Conservation (phyloP, 805 yeast genomes). For the Barnettozyma pratensis region DNA sequence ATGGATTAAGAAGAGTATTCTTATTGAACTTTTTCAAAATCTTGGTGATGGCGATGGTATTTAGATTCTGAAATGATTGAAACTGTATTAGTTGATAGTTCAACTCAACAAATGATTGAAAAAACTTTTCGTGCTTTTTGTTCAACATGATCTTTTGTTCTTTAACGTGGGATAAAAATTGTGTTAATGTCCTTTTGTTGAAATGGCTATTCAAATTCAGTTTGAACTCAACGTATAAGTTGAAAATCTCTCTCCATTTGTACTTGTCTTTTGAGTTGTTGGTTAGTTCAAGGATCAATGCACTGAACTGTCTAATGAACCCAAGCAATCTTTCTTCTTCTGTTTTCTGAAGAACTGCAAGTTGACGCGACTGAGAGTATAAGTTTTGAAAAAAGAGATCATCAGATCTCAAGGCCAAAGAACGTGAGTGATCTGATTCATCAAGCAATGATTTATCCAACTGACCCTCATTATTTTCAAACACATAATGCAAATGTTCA, state of each 20-base stretch:
- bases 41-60: conserved; percentile 58
- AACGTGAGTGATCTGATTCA: neutral
- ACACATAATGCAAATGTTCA: conserved; percentile 16
- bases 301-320: neutral
- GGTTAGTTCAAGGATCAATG: conserved; percentile 3
- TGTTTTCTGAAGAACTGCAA: neutral
- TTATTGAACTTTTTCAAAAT: conserved; percentile 75
- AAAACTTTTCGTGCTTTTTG: conserved; percentile 39
- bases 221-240: conserved; percentile 58
- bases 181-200: conserved; percentile 40
- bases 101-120: conserved; percentile 44
- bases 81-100: conserved; percentile 53
- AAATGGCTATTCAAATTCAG: conserved; percentile 51
- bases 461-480: conserved; percentile 9
- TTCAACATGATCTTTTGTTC: conserved; percentile 33
- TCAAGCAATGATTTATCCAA: conserved; percentile 4
- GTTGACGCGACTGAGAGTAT: conserved; percentile 4
- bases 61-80: conserved; percentile 55
- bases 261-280: conserved; percentile 49
- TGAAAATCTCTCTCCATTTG: conserved; percentile 66
- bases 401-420: conserved; percentile 4
- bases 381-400: conserved; percentile 4
- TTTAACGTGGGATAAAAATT: conserved; percentile 36
- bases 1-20: conserved; percentile 52
- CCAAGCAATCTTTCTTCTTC: conserved; percentile 1